These are phyloP conservation scores for Talaromyces wortmannii DNA, from an alignment of 495 filamentous ascomycete species.

Conservation along the genomic window DNA sequence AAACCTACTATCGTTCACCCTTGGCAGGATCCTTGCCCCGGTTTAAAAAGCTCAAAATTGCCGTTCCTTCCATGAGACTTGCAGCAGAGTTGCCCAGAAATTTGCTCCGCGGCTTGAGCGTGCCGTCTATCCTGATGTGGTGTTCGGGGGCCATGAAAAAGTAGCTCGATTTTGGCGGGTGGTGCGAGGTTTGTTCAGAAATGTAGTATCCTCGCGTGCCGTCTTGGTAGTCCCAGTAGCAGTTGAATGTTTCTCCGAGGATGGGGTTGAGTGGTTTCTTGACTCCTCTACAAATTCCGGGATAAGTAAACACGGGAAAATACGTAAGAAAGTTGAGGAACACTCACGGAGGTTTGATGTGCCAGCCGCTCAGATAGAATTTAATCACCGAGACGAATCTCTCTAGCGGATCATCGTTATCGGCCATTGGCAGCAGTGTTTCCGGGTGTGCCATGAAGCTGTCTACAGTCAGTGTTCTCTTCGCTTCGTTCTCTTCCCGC, in stretches of 20 bases:
- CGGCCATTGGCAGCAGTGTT: constrained; percentile 79
- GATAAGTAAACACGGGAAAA: neutral
- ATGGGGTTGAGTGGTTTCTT: constrained; percentile 99
- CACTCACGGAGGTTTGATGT: constrained; percentile 92
- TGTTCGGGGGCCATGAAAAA: constrained; percentile 98
- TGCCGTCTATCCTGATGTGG: constrained; percentile 91
- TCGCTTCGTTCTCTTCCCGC: neutral
- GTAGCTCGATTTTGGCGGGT: constrained; percentile 97
- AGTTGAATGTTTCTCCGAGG: constrained; percentile 89
- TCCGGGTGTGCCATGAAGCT: constrained; percentile 99
- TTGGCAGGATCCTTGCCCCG: constrained; percentile 52
- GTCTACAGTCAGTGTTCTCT: neutral
- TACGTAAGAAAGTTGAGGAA: neutral
- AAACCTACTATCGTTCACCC: constrained; percentile 80
- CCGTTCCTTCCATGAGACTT: constrained; percentile 96
- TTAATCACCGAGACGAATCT: constrained; percentile 93
- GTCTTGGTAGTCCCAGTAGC: constrained; percentile 92
- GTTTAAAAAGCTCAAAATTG: constrained; percentile 78
- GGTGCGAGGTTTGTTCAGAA: constrained; percentile 91
- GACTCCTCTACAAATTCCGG: constrained; percentile 60
- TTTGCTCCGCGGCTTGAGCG: constrained; percentile 90
- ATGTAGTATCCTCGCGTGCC: constrained; percentile 89
- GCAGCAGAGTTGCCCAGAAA: constrained; percentile 97
- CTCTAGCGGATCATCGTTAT: constrained; percentile 82
- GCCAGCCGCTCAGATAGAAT: constrained; percentile 98